Conservation (phyloP, 495 filamentous ascomycete species). For the Penicillium mononematosum region DNA sequence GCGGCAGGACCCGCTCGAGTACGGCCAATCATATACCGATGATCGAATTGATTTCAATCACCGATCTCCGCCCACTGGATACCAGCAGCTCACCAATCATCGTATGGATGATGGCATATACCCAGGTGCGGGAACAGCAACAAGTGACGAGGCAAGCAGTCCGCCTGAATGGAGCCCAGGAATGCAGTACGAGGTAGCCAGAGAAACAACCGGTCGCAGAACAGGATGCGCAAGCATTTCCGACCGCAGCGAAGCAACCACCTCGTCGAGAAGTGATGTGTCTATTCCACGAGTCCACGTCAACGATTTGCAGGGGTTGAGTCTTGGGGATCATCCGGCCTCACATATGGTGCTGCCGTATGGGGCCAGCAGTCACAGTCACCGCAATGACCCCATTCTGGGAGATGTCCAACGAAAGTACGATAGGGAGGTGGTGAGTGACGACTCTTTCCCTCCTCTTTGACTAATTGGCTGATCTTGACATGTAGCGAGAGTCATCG, state of each 20-base stretch:
- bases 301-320: slow-evolving; percentile 8
- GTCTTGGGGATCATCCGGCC: neutral
- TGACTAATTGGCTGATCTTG: neutral
- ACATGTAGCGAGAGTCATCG: slow-evolving; percentile 1
- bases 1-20: neutral
- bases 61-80: neutral
- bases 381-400: slow-evolving; percentile 9
- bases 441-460: neutral
- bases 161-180: neutral
- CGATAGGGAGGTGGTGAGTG: slow-evolving; percentile 8
- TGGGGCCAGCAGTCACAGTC: slow-evolving; percentile 1
- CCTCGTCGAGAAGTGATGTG: slow-evolving; percentile 4
- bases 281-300: neutral
- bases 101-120: neutral
- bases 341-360: neutral
- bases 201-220: neutral
- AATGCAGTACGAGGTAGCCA: neutral
- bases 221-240: slow-evolving; percentile 2
- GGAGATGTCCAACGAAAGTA: slow-evolving; percentile 4
- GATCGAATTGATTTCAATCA: neutral
- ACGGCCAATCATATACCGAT: neutral
- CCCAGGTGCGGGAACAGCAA: too few relatives aligned
- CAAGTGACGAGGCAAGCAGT: neutral
- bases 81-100: neutral
- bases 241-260: slow-evolving; percentile 5